Conservation (phyloP, 805 yeast species). For the Spathaspora gorwiae region DNA sequence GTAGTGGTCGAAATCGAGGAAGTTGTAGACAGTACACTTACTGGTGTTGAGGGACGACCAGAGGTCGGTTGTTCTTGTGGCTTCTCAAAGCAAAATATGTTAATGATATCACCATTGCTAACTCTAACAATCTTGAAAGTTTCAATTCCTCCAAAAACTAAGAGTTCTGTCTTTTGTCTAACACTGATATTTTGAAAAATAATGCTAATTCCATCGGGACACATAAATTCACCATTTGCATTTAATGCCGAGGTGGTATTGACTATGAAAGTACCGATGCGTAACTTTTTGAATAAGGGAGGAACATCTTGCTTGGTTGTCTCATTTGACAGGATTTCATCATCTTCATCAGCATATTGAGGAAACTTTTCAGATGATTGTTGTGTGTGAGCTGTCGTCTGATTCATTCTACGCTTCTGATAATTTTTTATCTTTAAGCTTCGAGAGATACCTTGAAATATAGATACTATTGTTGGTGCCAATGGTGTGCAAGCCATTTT, state of each 20-base stretch:
- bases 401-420: conserved; percentile 19
- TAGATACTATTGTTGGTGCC: conserved; percentile 31
- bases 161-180: conserved; percentile 38
- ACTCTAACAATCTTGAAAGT: conserved; percentile 21
- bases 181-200: conserved; percentile 27
- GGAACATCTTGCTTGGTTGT: conserved; percentile 11
- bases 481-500: conserved; percentile 43
- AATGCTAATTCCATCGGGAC: conserved; percentile 23
- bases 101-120: conserved; percentile 12
- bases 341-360: conserved; percentile 8
- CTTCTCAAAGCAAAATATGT: conserved; percentile 23
- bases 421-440: conserved; percentile 28
- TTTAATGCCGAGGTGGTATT: conserved; percentile 46
- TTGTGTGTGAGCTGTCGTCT: not conserved
- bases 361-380: conserved; percentile 11
- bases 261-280: conserved; percentile 31
- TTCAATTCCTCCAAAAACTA: conserved; percentile 48
- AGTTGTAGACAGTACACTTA: conserved; percentile 5
- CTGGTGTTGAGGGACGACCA: conserved; percentile 1
- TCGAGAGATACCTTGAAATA: conserved; percentile 36
- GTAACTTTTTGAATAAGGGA: conserved; percentile 37
- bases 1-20: not conserved
- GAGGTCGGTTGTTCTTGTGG: not conserved
- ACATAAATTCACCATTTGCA: conserved; percentile 36
- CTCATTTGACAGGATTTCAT: conserved; percentile 8